Percentiles rank a stretch among this genome's conserved stretches.
Evolutionary conservation across 441 rosid species (phyloP).

Genomic region (Populus hybrid): DNA sequence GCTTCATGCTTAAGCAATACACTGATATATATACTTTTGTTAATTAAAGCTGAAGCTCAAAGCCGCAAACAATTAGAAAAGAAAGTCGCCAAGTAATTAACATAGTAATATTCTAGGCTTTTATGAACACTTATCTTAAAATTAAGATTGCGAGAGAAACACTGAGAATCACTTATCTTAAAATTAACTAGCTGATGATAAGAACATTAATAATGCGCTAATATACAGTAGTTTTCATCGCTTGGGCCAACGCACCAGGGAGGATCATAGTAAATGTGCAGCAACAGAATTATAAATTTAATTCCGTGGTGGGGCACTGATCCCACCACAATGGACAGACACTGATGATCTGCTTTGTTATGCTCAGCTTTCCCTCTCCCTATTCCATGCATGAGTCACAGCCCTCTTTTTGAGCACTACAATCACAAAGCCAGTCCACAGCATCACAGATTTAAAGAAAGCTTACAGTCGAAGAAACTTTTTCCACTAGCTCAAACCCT

Average conservation of each 20-base stretch:
- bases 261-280: not conserved
- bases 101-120: too few relatives aligned
- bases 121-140: too few relatives aligned
- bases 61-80: too few relatives aligned
- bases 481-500: constrained; percentile 44
- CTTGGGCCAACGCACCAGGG: not conserved
- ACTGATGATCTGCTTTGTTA: constrained; percentile 5
- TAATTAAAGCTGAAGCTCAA: too few relatives aligned
- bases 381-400: constrained; percentile 34
- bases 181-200: too few relatives aligned
- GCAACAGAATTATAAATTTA: constrained; percentile 14
- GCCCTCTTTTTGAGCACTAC: constrained; percentile 31
- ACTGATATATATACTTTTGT: not conserved
- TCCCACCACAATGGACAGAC: constrained; percentile 30
- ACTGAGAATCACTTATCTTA: too few relatives aligned
- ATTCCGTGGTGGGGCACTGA: constrained; percentile 15
- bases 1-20: too few relatives aligned
- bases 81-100: too few relatives aligned
- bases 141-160: too few relatives aligned
- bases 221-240: not conserved
- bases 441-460: constrained; percentile 20
- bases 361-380: constrained; percentile 18
- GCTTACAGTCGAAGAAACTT: constrained; percentile 41
- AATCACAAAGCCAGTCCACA: constrained; percentile 14
- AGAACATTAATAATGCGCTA: too few relatives aligned